Conservation (phyloP, 768 basidiomycete genomes). For the Gymnopilus dilepis region DNA sequence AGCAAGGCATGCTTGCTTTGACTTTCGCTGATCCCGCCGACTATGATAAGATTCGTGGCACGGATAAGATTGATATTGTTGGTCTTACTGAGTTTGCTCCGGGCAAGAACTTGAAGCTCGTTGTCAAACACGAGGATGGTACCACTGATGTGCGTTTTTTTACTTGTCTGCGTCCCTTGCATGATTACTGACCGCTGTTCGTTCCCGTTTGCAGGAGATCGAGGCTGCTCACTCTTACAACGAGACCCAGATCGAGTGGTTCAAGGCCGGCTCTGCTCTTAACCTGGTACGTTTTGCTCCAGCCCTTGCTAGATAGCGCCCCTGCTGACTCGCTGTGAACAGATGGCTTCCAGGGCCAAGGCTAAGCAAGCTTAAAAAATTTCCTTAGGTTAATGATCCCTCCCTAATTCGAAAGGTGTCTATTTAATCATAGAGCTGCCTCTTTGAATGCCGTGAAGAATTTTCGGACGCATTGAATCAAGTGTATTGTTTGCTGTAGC, state of each 20-base stretch:
- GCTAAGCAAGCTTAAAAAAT: conserved; percentile 23
- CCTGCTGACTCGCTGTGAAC: conserved; percentile 6
- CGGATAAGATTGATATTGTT: conserved; percentile 87
- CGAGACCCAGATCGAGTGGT: conserved; percentile 97
- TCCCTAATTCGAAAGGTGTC: neutral
- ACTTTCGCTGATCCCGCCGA: conserved; percentile 92
- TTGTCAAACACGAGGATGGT: conserved; percentile 84
- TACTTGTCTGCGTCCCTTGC: neutral
- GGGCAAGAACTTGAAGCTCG: conserved; percentile 87
- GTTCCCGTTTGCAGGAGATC: conserved; percentile 54
- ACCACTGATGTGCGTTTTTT: conserved; percentile 57
- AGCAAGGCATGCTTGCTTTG: conserved; percentile 98
- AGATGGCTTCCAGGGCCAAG: conserved; percentile 77
- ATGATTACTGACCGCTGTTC: conserved; percentile 19
- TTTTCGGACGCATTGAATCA: neutral
- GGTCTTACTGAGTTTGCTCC: conserved; percentile 90
- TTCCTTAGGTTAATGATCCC: neutral
- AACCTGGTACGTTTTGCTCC: conserved; percentile 66
- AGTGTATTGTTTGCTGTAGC: too few species aligned
- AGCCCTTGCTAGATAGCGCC: too few species aligned
- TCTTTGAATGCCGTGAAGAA: conserved; percentile 1
- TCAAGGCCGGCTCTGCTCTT: conserved; percentile 95
- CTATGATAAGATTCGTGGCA: conserved; percentile 90
- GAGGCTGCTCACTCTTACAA: conserved; percentile 93
- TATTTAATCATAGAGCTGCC: neutral